Evolutionary conservation across 2,329 filamentous ascomycete species (phyloP).

Genomic region (Neofusicoccum sp.): DNA sequence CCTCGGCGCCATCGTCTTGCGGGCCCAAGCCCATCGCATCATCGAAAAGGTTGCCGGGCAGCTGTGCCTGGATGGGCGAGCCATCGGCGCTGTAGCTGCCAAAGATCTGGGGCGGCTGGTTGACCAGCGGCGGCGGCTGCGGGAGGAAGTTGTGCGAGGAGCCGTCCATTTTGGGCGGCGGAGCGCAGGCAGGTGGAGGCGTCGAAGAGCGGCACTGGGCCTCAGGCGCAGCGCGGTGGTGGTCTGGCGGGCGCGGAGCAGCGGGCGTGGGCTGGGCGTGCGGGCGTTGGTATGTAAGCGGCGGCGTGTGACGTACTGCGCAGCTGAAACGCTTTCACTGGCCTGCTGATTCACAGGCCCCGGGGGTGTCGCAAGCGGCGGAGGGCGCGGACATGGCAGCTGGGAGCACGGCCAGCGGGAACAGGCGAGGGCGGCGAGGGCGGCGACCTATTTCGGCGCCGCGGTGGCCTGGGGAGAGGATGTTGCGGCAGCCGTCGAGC

Average conservation of each 20-base stretch:
- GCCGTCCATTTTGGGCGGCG: constrained; percentile 31
- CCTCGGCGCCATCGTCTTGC: constrained; percentile 47
- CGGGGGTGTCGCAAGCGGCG: constrained; percentile 22
- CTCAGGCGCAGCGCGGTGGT: constrained; percentile 10
- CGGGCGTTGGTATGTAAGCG: constrained; percentile 22
- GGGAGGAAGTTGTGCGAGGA: constrained; percentile 25
- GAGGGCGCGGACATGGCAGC: constrained; percentile 22
- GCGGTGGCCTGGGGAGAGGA: constrained; percentile 19
- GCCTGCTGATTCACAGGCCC: constrained; percentile 14
- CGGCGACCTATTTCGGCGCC: not conserved
- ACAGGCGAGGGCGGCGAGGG: constrained; percentile 20
- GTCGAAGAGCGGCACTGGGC: not conserved
- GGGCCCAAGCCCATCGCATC: constrained; percentile 33
- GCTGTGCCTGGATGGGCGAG: constrained; percentile 33
- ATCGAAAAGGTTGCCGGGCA: constrained; percentile 40
- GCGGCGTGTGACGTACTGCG: constrained; percentile 29
- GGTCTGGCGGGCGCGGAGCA: constrained; percentile 20
- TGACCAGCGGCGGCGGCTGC: constrained; percentile 35
- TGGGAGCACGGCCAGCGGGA: constrained; percentile 31
- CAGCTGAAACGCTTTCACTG: constrained; percentile 10
- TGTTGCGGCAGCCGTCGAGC: constrained; percentile 17
- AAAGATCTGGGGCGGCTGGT: constrained; percentile 41
- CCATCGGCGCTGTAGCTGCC: constrained; percentile 36
- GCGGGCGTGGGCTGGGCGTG: constrained; percentile 16
- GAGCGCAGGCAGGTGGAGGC: not conserved